Evolutionary conservation across 345 rosid genomes (phyloP), one percentile per base, ranked within the genome.

Genomic region (Bruguiera gymnorhiza): DNA sequence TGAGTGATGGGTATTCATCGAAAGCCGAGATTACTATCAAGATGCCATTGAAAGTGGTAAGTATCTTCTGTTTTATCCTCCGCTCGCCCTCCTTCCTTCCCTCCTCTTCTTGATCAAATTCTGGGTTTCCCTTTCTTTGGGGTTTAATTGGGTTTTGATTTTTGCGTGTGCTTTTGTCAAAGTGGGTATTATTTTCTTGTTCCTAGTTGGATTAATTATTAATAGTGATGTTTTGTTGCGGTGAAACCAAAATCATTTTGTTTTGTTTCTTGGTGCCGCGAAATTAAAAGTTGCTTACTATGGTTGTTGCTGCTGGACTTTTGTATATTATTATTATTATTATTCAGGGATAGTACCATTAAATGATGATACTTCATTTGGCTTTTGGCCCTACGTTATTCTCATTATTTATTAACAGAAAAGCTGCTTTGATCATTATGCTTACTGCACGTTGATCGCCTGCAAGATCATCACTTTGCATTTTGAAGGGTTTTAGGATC

Each of bases 371-470:
- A 46, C 27, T 26, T 6, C 30, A 39, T 2, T 60, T 24, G 65
- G 59, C 70, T 77, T 68, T 71, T 66, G 43, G 11, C 63, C 29
- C 63, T 57, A 60, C 57, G 70, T 36, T 69, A 66, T 70, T 67
- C 30, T 77, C 56, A 65, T 68, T 16, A 72, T 70, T 73, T 78
- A 74, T 69, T 69, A 19, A 58, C 62, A 66, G 68, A 26, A 23
- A 39, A 26, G 30, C 36, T 80, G 53, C 59, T 65, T 73, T 67
- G 60, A 73, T 79, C 66, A 80, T 79, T 77, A 63, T 58, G 83
- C 36, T 75, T 67, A 67, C 65, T 65, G 66, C 78, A 68, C 73
- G 66, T 30, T 62, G 57, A 48, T 60, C 72, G 61, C 62, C 78
- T 67, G 67, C 62, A 70, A 34, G 39, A 64, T 50, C 63, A 34